Evolutionary conservation across 805 yeast species (phyloP).

Genomic region (Metschnikowia lunata): DNA sequence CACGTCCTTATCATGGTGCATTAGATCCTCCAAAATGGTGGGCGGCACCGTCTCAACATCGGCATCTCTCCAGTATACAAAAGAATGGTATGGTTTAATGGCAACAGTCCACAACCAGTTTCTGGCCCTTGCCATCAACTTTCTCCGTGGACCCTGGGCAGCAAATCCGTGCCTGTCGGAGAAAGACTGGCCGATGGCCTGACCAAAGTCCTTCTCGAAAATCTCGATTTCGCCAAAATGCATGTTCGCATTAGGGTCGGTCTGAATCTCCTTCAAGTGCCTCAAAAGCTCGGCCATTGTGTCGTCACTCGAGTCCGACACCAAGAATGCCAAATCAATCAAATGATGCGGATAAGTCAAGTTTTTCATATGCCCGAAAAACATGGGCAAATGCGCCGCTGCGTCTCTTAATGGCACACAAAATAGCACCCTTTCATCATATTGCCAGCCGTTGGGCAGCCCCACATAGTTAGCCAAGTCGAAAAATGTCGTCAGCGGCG

Average conservation of each 20-base stretch:
- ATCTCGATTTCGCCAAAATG: constrained; percentile 84
- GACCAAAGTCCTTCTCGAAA: constrained; percentile 90
- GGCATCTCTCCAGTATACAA: constrained; percentile 98
- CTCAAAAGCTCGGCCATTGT: constrained; percentile 66
- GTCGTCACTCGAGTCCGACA: constrained; percentile 85
- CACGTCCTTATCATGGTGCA: constrained; percentile 88
- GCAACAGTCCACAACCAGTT: constrained; percentile 91
- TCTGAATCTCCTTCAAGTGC: constrained; percentile 60
- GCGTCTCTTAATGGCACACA: constrained; percentile 94
- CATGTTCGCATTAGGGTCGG: constrained; percentile 53
- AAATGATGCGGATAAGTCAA: constrained; percentile 84
- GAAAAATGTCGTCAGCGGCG: constrained; percentile 54
- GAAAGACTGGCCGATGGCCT: constrained; percentile 86
- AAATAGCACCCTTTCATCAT: constrained; percentile 71
- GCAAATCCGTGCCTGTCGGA: constrained; percentile 93
- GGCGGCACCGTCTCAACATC: constrained; percentile 91
- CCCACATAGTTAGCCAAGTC: constrained; percentile 69
- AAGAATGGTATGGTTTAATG: constrained; percentile 84
- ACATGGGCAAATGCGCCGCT: constrained; percentile 82
- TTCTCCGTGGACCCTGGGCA: constrained; percentile 93
- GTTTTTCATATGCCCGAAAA: constrained; percentile 74
- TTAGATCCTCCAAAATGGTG: constrained; percentile 82
- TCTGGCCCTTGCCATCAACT: constrained; percentile 92
- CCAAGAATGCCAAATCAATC: constrained; percentile 78
- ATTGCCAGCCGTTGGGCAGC: constrained; percentile 71